These are phyloP conservation scores for Tillandsia fasciculata DNA, from an alignment of 176 grass and related monocot species.

Conservation along the genomic window DNA sequence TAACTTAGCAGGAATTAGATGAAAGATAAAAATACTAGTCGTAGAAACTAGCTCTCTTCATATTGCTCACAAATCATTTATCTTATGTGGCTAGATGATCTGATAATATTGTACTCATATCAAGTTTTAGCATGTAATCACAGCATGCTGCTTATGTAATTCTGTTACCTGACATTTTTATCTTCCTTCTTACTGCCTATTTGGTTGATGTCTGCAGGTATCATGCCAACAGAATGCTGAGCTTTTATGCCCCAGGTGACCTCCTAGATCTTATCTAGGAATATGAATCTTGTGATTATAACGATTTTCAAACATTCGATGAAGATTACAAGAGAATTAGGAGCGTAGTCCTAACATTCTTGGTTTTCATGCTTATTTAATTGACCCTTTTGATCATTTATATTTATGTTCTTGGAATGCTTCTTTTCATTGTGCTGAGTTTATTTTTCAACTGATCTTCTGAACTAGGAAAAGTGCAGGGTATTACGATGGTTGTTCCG, in stretches of 20 bases:
- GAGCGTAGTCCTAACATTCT: not conserved
- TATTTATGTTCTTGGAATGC: not conserved
- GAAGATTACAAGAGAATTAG: not conserved
- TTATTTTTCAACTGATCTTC: not conserved
- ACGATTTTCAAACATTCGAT: not conserved
- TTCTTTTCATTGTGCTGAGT: not conserved
- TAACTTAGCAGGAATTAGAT: too few species aligned
- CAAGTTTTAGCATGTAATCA: not conserved
- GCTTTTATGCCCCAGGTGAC: constrained; percentile 1
- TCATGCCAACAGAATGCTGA: constrained; percentile 3
- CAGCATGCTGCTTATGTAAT: not conserved
- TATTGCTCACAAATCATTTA: too few species aligned
- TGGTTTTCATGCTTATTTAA: not conserved
- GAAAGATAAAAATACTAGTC: too few species aligned
- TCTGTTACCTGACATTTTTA: not conserved
- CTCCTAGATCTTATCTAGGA: not conserved
- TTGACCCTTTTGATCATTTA: not conserved
- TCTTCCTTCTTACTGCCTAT: not conserved
- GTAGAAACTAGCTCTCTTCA: too few species aligned
- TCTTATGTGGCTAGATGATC: too few species aligned
- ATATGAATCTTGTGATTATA: not conserved
- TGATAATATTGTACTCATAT: not conserved
- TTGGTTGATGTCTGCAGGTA: not conserved
- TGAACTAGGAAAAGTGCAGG: not conserved
- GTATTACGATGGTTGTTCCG: not conserved